Evolutionary conservation across 169 alveolate genomes (phyloP).

Genomic region (Plasmodium relictum): DNA sequence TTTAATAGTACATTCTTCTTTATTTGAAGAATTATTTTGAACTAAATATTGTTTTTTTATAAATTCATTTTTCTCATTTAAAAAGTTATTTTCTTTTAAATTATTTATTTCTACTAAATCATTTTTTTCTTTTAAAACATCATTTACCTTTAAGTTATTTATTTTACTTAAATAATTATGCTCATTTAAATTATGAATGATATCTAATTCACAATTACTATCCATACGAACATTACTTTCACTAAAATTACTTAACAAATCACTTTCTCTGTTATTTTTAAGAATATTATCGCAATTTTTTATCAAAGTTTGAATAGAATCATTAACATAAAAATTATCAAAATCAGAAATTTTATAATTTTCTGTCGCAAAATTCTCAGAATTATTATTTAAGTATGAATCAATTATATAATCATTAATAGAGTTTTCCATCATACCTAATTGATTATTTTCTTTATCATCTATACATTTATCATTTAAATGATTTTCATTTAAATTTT

Average conservation of each 20-base stretch:
- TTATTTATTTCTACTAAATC: no score
- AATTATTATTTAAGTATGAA: slow-evolving; percentile 20
- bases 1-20: background rate
- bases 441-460: no score
- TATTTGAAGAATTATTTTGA: no score
- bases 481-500: no score
- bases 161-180: no score
- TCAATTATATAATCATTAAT: slow-evolving; percentile 6
- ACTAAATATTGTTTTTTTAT: no score
- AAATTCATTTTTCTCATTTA: no score
- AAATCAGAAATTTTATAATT: background rate
- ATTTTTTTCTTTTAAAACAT: background rate
- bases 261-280: slow-evolving; percentile 1
- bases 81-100: no score
- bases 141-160: no score
- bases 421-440: slow-evolving; percentile 4
- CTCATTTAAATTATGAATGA: no score
- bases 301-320: slow-evolving; percentile 17
- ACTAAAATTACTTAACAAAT: background rate
- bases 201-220: no score
- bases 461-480: no score
- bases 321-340: slow-evolving; percentile 5
- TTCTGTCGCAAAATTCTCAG: slow-evolving; percentile 1
- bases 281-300: slow-evolving; percentile 27
- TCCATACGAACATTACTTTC: background rate